These are phyloP conservation scores for Dioscorea alata DNA, from an alignment of 106 monocot genomes.

Conservation along the genomic window DNA sequence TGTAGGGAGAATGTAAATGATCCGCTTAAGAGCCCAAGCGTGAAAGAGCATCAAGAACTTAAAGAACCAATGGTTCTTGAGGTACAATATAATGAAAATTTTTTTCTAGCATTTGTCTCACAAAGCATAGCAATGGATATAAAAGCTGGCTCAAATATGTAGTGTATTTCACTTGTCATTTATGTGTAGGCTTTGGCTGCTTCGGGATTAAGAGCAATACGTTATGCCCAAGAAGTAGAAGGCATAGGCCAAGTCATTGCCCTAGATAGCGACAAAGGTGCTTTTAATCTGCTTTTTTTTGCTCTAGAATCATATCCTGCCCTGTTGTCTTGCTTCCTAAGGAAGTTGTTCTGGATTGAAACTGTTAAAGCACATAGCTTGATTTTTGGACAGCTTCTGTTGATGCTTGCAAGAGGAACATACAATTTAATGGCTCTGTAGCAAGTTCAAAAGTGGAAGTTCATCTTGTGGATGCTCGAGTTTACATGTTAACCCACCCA, in stretches of 20 bases:
- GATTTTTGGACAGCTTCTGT: slow-evolving; percentile 34
- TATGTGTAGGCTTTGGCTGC: slow-evolving; percentile 79
- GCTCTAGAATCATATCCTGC: not conserved
- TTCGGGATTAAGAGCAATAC: slow-evolving; percentile 86
- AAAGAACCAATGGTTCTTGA: slow-evolving; percentile 72
- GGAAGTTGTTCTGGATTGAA: too few relatives aligned
- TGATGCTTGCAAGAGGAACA: slow-evolving; percentile 42
- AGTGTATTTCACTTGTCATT: not conserved
- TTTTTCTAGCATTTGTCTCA: too few relatives aligned
- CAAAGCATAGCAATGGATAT: too few relatives aligned
- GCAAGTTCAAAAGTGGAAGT: slow-evolving; percentile 67
- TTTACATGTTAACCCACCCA: slow-evolving; percentile 88
- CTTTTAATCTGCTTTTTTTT: not conserved
- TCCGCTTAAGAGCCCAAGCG: slow-evolving; percentile 9
- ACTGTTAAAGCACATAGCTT: too few relatives aligned
- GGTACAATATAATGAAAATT: slow-evolving; percentile 20
- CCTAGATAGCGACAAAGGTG: slow-evolving; percentile 87
- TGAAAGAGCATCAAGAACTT: slow-evolving; percentile 35
- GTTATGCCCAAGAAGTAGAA: slow-evolving; percentile 87
- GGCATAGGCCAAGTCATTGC: slow-evolving; percentile 71
- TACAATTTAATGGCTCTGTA: slow-evolving; percentile 59
- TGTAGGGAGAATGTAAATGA: slow-evolving; percentile 22
- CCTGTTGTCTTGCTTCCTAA: too few relatives aligned
- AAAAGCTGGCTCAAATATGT: too few relatives aligned
- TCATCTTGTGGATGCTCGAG: slow-evolving; percentile 72